Conservation (phyloP, 768 basidiomycete species). For the Leccinellum luteum region DNA sequence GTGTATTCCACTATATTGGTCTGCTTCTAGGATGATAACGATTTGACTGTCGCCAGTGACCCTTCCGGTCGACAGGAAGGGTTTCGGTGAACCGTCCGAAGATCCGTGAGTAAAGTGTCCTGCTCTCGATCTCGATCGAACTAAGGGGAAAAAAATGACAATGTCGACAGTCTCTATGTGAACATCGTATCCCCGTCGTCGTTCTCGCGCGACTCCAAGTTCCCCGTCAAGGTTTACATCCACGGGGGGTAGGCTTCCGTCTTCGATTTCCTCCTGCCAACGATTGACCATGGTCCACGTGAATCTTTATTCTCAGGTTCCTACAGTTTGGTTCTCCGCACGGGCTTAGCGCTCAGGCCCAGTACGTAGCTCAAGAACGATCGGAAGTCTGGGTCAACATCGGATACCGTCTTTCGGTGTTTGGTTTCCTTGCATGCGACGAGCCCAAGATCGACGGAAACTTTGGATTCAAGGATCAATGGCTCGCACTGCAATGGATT, state of each 20-base stretch:
- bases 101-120: conserved; percentile 46
- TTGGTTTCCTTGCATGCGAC: conserved; percentile 73
- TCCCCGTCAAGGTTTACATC: conserved; percentile 73
- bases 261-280: neutral
- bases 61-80: conserved; percentile 57
- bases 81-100: conserved; percentile 65
- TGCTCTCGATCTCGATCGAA: neutral
- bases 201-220: conserved; percentile 38
- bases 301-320: conserved; percentile 43
- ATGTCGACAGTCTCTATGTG: conserved; percentile 50
- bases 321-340: conserved; percentile 80
- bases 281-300: neutral
- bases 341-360: conserved; percentile 55
- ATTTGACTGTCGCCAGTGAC: conserved; percentile 32
- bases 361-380: conserved; percentile 61
- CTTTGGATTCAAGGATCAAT: conserved; percentile 84
- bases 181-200: conserved; percentile 61
- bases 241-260: conserved; percentile 61
- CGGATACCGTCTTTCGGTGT: conserved; percentile 72
- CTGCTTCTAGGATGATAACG: neutral
- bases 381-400: conserved; percentile 75
- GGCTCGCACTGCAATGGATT: conserved; percentile 74
- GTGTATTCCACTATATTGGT: neutral
- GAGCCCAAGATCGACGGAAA: conserved; percentile 63
- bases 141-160: neutral